A percentile compares a stretch with the other conserved stretches of the same genome.
phyloP scores from a whole-genome alignment of 148 eudicot genomes.

The Chenopodium berlandieri region DNA sequence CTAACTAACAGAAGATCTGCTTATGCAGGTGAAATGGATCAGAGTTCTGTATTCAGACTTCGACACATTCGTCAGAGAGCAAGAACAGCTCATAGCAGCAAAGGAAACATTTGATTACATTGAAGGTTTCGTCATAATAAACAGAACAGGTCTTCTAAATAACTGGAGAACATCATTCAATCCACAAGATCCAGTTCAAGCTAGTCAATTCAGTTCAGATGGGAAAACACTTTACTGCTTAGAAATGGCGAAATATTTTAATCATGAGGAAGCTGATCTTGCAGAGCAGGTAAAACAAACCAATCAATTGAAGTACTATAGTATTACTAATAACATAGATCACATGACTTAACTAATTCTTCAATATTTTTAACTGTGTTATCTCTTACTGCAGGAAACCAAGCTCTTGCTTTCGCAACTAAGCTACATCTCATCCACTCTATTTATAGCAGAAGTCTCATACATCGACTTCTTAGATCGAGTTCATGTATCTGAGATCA shows the following conservation, averaged over 20 bases:
- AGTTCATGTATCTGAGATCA: constrained; percentile 71
- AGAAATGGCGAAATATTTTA: constrained; percentile 65
- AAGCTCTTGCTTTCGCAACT: constrained; percentile 48
- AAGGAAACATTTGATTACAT: constrained; percentile 61
- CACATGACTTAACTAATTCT: background rate
- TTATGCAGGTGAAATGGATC: constrained; percentile 82
- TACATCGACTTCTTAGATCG: constrained; percentile 75
- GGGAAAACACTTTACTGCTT: constrained; percentile 67
- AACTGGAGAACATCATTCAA: constrained; percentile 83
- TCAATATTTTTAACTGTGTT: background rate
- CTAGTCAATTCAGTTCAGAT: constrained; percentile 60
- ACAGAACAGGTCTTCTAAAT: constrained; percentile 61
- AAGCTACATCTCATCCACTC: constrained; percentile 65
- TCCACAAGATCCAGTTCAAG: constrained; percentile 75
- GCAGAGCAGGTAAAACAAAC: constrained; percentile 42
- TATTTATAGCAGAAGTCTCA: constrained; percentile 54
- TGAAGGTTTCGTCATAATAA: constrained; percentile 73
- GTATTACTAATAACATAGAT: too few relatives aligned
- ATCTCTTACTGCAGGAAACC: constrained; percentile 46
- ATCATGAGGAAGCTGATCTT: constrained; percentile 33
- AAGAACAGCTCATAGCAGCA: constrained; percentile 62
- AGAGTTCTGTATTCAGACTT: constrained; percentile 82
- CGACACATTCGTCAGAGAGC: constrained; percentile 65
- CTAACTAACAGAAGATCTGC: background rate
- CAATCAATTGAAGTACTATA: background rate